phyloP scores from a whole-genome alignment of 2,329 filamentous ascomycete genomes.

The Elsinoe ampelina region DNA sequence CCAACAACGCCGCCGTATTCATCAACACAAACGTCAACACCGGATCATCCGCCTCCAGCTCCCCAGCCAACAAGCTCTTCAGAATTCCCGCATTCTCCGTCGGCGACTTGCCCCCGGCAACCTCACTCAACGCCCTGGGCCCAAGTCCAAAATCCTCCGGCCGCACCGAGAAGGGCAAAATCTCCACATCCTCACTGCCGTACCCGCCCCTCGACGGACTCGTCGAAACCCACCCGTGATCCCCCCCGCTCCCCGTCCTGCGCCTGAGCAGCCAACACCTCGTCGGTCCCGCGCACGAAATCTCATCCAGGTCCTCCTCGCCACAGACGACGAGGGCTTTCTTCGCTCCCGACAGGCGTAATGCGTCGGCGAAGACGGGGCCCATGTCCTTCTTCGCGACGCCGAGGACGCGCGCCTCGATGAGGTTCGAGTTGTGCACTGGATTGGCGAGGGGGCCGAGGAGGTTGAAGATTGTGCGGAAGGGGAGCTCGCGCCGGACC shows the following conservation, averaged over 20 bases:
- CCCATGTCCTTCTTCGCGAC: constrained; percentile 83
- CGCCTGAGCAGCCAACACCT: constrained; percentile 75
- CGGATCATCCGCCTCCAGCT: constrained; percentile 66
- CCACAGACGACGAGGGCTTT: constrained; percentile 92
- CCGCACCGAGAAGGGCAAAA: constrained; percentile 68
- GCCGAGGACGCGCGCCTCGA: constrained; percentile 89
- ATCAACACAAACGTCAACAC: constrained; percentile 90
- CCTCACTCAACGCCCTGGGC: constrained; percentile 62
- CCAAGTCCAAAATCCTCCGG: constrained; percentile 82
- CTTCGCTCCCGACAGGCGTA: constrained; percentile 62
- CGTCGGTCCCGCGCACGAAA: constrained; percentile 81
- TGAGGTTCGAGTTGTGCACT: constrained; percentile 56
- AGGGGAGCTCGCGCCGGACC: constrained; percentile 78
- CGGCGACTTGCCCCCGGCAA: constrained; percentile 77
- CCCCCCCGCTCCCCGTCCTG: constrained; percentile 31
- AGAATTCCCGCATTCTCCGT: constrained; percentile 81
- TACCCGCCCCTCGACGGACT: constrained; percentile 29
- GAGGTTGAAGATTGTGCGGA: constrained; percentile 96
- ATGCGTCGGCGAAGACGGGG: constrained; percentile 76
- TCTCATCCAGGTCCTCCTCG: constrained; percentile 88
- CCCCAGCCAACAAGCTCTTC: constrained; percentile 62
- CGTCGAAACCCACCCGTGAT: constrained; percentile 34
- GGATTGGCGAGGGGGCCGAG: constrained; percentile 89
- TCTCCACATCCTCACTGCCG: constrained; percentile 39
- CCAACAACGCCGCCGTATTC: constrained; percentile 83